Percentiles rank a stretch among this genome's conserved stretches.
These are phyloP conservation scores for Inosperma sp. DNA, from an alignment of 768 basidiomycete species.

Conservation along the genomic window DNA sequence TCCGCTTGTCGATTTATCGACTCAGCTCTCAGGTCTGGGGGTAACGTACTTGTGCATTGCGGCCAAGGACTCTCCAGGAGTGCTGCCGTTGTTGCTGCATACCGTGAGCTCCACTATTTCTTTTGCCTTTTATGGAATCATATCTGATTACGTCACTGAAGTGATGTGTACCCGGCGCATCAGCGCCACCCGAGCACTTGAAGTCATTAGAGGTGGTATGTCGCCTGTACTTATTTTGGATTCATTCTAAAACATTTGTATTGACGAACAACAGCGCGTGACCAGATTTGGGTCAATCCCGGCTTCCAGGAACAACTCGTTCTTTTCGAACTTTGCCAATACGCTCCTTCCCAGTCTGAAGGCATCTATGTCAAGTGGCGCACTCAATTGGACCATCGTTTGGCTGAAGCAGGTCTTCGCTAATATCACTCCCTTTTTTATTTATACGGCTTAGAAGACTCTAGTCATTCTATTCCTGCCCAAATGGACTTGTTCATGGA, in stretches of 20 bases:
- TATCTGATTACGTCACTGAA: conserved; percentile 24
- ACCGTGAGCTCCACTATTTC: conserved; percentile 45
- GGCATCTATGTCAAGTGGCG: conserved; percentile 70
- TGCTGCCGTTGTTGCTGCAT: conserved; percentile 70
- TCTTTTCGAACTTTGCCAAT: conserved; percentile 68
- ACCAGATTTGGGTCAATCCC: conserved; percentile 76
- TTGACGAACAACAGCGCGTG: conserved; percentile 45
- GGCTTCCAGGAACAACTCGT: conserved; percentile 78
- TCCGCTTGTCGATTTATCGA: conserved; percentile 63
- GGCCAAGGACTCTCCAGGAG: conserved; percentile 63
- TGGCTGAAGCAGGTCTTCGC: conserved; percentile 39
- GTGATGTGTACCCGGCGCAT: conserved; percentile 67
- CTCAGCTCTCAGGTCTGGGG: conserved; percentile 51
- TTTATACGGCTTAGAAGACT: not conserved
- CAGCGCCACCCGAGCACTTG: conserved; percentile 53
- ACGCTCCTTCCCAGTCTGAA: conserved; percentile 52
- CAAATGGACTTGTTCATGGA: too few relatives aligned
- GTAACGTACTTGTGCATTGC: conserved; percentile 63
- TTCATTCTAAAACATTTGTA: not conserved
- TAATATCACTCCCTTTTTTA: conserved; percentile 15
- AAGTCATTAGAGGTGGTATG: conserved; percentile 56
- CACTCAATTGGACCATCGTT: conserved; percentile 45
- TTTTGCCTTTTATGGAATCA: not conserved
- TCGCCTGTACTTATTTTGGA: too few relatives aligned
- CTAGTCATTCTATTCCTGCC: conserved; percentile 1